phyloP scores from a whole-genome alignment of 2,329 filamentous ascomycete genomes.

The Lomentospora prolificans region DNA sequence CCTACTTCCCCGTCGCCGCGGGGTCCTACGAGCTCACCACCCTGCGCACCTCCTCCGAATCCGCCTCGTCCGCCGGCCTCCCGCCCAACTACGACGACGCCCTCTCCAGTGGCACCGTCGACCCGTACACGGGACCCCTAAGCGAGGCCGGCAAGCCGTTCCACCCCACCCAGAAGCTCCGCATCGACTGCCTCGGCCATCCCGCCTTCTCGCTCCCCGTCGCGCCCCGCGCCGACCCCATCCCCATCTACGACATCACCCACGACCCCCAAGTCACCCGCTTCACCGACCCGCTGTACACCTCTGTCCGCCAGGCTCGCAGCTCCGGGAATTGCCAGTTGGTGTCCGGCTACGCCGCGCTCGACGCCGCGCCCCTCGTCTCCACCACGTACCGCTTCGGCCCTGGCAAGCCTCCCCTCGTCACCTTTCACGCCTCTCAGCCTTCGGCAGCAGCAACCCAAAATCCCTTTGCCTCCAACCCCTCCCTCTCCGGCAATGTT shows the following conservation, averaged over 20 bases:
- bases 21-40: conserved; percentile 4
- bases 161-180: conserved; percentile 31
- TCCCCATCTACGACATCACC: conserved; percentile 31
- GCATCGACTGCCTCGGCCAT: conserved; percentile 39
- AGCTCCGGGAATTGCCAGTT: conserved; percentile 39
- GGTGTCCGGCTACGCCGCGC: conserved; percentile 29
- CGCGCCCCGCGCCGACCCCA: conserved; percentile 26
- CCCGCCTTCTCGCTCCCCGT: conserved; percentile 30
- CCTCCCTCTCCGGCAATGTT: too few relatives aligned
- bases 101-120: conserved; percentile 11
- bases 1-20: not conserved
- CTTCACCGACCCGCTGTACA: conserved; percentile 32
- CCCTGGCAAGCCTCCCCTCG: conserved; percentile 38
- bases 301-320: conserved; percentile 37
- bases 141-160: conserved; percentile 21
- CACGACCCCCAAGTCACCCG: conserved; percentile 18
- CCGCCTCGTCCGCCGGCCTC: conserved; percentile 11
- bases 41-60: conserved; percentile 11
- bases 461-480: too few relatives aligned
- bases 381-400: conserved; percentile 48
- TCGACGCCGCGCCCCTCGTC: conserved; percentile 25
- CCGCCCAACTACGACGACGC: conserved; percentile 21
- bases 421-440: conserved; percentile 23
- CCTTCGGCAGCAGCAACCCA: too few relatives aligned
- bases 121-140: not conserved